phyloP scores from a whole-genome alignment of 2,329 filamentous ascomycete species.

The Cercospora nicotianae region DNA sequence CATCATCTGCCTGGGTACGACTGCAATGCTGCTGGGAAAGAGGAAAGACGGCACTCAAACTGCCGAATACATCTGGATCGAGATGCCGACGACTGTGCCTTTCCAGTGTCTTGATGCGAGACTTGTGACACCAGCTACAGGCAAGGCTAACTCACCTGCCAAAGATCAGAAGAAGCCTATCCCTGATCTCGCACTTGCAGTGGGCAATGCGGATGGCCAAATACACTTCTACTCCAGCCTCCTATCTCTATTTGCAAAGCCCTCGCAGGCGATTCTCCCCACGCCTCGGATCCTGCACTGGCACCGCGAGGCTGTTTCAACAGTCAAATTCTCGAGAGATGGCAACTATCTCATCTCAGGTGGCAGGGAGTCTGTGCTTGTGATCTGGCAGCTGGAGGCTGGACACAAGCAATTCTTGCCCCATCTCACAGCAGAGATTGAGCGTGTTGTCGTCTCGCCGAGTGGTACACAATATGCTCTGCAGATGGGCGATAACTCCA shows the following conservation, averaged over 20 bases:
- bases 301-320: constrained; percentile 81
- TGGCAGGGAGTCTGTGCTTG: constrained; percentile 82
- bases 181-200: constrained; percentile 66
- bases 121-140: constrained; percentile 28
- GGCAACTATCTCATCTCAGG: constrained; percentile 97
- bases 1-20: constrained; percentile 57
- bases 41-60: constrained; percentile 38
- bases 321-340: constrained; percentile 89
- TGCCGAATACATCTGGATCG: constrained; percentile 53
- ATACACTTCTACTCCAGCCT: constrained; percentile 72
- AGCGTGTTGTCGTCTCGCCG: constrained; percentile 79
- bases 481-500: constrained; percentile 86
- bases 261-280: constrained; percentile 35
- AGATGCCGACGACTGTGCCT: constrained; percentile 58
- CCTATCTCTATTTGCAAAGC: constrained; percentile 28
- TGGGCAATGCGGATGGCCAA: constrained; percentile 74
- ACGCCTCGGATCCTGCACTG: constrained; percentile 75
- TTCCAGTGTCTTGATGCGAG: constrained; percentile 68
- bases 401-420: constrained; percentile 79
- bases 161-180: constrained; percentile 34
- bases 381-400: constrained; percentile 92
- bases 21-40: constrained; percentile 62
- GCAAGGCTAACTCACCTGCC: constrained; percentile 23
- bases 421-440: constrained; percentile 83
- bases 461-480: constrained; percentile 78